These are phyloP conservation scores for Ilex paraguariensis DNA, from an alignment of 305 asterid genomes.

Conservation along the genomic window DNA sequence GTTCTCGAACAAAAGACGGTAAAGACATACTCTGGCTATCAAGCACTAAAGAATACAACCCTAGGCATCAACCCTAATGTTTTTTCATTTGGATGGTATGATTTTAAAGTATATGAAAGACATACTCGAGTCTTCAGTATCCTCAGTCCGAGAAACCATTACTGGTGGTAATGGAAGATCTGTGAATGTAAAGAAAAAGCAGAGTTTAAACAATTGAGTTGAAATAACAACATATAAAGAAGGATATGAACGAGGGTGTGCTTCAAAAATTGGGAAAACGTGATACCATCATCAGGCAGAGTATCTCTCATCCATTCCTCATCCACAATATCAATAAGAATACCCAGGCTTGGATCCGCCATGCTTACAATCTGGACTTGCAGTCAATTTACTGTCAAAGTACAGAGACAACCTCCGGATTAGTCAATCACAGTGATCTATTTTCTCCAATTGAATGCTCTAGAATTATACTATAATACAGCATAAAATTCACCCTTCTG, in stretches of 20 bases:
- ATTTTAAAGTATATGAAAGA: conserved; percentile 1
- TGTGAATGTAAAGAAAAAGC: conserved; percentile 18
- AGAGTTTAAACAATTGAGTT: neutral
- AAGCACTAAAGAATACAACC: too few species aligned
- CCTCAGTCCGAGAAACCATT: conserved; percentile 59
- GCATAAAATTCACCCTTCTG: too few species aligned
- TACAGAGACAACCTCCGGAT: too few species aligned
- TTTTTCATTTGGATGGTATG: too few species aligned
- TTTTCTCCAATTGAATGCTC: too few species aligned
- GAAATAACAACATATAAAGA: neutral
- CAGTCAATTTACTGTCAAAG: too few species aligned
- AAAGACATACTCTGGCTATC: too few species aligned
- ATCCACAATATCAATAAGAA: conserved; percentile 70
- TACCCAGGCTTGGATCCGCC: conserved; percentile 76
- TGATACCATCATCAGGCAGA: conserved; percentile 70
- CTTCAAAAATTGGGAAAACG: neutral
- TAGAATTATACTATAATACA: too few species aligned
- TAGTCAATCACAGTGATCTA: too few species aligned
- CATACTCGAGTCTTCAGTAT: conserved; percentile 73
- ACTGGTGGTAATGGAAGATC: conserved; percentile 71
- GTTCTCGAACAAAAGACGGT: too few species aligned
- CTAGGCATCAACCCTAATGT: too few species aligned
- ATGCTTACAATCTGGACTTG: conserved; percentile 8
- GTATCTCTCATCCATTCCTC: conserved; percentile 94
- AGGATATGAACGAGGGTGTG: too few species aligned